Conservation (phyloP, 805 yeast species). For the Wilhelminamyces savonicus region DNA sequence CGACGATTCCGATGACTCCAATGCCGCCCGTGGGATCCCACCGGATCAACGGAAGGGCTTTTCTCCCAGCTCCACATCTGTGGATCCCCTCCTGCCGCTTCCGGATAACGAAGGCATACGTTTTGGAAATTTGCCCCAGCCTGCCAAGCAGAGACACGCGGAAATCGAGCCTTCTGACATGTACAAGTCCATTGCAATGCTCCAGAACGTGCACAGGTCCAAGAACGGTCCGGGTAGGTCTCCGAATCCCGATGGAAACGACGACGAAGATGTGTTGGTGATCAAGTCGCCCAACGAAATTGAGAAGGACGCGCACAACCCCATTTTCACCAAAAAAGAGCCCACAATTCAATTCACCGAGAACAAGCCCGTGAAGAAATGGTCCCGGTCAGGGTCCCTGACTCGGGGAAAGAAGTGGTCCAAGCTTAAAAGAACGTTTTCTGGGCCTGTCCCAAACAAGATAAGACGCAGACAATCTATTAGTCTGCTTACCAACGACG, state of each 20-base stretch:
- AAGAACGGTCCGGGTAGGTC: too few relatives aligned
- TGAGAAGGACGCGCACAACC: constrained; percentile 31
- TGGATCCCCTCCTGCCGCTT: background rate
- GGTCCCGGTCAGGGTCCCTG: constrained; percentile 6
- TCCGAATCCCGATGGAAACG: too few relatives aligned
- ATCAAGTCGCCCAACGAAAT: constrained; percentile 76
- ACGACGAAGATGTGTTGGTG: constrained; percentile 72
- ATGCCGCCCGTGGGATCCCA: constrained; percentile 1
- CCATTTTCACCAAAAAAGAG: constrained; percentile 27
- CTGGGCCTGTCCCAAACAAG: constrained; percentile 6
- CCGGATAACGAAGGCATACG: constrained; percentile 33
- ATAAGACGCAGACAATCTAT: background rate
- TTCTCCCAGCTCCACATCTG: constrained; percentile 1
- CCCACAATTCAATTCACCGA: constrained; percentile 21
- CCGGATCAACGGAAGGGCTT: too few relatives aligned
- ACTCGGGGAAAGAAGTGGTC: constrained; percentile 9
- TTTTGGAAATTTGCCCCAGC: constrained; percentile 57
- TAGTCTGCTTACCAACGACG: background rate
- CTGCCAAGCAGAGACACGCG: constrained; percentile 34
- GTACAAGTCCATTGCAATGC: constrained; percentile 75
- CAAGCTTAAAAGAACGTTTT: constrained; percentile 18
- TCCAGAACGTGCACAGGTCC: constrained; percentile 49
- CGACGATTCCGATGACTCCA: constrained; percentile 19
- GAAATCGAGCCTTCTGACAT: constrained; percentile 73
- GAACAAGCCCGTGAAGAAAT: constrained; percentile 8